A percentile compares a stretch with the other conserved stretches of the same genome.
phyloP scores from a whole-genome alignment of 441 rosid species.

The Syzygium malaccense region DNA sequence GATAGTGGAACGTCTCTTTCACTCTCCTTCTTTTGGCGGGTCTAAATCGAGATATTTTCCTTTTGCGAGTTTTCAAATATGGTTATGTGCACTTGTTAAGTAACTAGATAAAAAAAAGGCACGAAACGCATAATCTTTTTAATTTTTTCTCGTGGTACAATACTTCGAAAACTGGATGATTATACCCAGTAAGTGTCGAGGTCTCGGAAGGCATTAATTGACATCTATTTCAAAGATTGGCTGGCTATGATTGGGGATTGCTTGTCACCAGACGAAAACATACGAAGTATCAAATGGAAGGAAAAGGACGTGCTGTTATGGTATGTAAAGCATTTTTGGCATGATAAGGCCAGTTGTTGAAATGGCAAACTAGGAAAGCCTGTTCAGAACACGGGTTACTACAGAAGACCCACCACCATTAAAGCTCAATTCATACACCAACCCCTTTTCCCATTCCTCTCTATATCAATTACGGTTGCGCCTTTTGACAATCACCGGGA shows the following conservation, averaged over 20 bases:
- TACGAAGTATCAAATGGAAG: neutral
- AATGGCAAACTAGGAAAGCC: neutral
- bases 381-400: neutral
- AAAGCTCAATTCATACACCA: neutral
- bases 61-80: neutral
- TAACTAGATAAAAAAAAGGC: neutral
- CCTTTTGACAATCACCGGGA: neutral
- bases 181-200: neutral
- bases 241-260: neutral
- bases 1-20: neutral
- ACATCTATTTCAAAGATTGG: neutral
- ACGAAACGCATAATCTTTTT: neutral
- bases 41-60: neutral
- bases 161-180: neutral
- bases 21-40: neutral
- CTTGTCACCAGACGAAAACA: neutral
- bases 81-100: neutral
- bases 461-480: neutral
- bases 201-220: neutral
- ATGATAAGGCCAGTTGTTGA: neutral
- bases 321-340: neutral
- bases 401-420: neutral
- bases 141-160: neutral
- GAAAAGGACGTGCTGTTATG: neutral
- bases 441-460: neutral